Evolutionary conservation across 495 filamentous ascomycete genomes (phyloP).

Genomic region (Tuber indicum): DNA sequence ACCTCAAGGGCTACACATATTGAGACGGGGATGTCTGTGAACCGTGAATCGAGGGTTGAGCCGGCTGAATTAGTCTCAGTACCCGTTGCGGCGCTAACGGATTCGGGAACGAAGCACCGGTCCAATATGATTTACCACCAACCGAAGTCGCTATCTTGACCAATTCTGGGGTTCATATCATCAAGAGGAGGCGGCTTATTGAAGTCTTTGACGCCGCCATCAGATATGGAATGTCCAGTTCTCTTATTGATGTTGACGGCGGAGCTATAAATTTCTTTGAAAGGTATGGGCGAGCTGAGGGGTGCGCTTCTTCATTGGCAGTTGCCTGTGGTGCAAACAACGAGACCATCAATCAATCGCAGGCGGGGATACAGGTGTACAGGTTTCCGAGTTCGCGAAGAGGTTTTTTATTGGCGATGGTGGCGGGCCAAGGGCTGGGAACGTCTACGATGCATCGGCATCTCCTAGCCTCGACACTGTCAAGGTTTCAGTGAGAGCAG

Average conservation of each 20-base stretch:
- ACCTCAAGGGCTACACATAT: conserved; percentile 46
- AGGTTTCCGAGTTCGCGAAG: conserved; percentile 72
- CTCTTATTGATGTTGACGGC: conserved; percentile 59
- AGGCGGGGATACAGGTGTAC: conserved; percentile 65
- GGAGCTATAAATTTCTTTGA: conserved; percentile 75
- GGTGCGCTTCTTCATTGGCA: conserved; percentile 80
- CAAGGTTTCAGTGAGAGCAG: conserved; percentile 77
- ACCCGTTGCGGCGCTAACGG: conserved; percentile 67
- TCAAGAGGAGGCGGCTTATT: conserved; percentile 75
- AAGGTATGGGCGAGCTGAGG: conserved; percentile 77
- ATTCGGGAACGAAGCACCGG: conserved; percentile 90
- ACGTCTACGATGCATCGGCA: conserved; percentile 40
- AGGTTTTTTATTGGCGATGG: conserved; percentile 85
- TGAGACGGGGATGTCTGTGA: conserved; percentile 71
- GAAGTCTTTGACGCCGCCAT: conserved; percentile 86
- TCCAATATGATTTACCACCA: conserved; percentile 77
- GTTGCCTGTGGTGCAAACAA: conserved; percentile 78
- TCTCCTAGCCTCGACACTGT: conserved; percentile 66
- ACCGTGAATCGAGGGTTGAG: conserved; percentile 61
- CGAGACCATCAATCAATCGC: conserved; percentile 54
- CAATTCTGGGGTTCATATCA: conserved; percentile 75
- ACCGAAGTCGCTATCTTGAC: conserved; percentile 86
- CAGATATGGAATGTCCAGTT: conserved; percentile 50
- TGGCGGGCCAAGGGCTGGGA: conserved; percentile 60
- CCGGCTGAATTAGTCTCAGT: conserved; percentile 68